phyloP scores from a whole-genome alignment of 169 alveolate species.

The Plasmodium inui region DNA sequence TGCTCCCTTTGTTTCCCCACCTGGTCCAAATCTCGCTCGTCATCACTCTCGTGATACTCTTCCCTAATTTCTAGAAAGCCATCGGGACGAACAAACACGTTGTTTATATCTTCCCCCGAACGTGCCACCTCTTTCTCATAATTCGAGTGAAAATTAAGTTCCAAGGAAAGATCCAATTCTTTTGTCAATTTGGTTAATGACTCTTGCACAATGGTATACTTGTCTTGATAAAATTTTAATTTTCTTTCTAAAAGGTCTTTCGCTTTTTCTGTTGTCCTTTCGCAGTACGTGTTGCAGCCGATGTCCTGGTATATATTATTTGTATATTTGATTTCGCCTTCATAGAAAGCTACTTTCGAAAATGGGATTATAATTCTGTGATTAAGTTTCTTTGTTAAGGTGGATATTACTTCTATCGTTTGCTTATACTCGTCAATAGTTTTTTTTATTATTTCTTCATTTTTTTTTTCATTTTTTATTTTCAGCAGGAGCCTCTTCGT shows the following conservation, averaged over 20 bases:
- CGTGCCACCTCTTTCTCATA: background rate
- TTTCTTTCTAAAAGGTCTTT: slow-evolving; percentile 13
- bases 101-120: background rate
- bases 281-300: slow-evolving; percentile 61
- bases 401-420: slow-evolving; percentile 21
- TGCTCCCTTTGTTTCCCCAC: background rate
- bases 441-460: slow-evolving; percentile 50
- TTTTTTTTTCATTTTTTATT: slow-evolving; percentile 38
- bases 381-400: slow-evolving; percentile 39
- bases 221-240: slow-evolving; percentile 17
- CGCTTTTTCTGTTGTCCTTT: slow-evolving; percentile 58
- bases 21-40: background rate
- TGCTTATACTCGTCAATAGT: slow-evolving; percentile 36
- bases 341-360: slow-evolving; percentile 58
- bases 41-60: slow-evolving; percentile 61
- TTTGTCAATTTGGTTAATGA: slow-evolving; percentile 29
- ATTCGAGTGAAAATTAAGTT: slow-evolving; percentile 4
- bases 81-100: slow-evolving; percentile 47
- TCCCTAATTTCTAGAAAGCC: slow-evolving; percentile 57
- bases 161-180: slow-evolving; percentile 46
- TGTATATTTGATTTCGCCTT: slow-evolving; percentile 65
- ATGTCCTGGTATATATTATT: slow-evolving; percentile 48
- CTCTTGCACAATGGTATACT: slow-evolving; percentile 21
- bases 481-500: slow-evolving; percentile 44
- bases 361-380: slow-evolving; percentile 34